These are phyloP conservation scores for Tinospora cordifolia DNA, from an alignment of 164 flowering plant genomes.

Conservation along the genomic window DNA sequence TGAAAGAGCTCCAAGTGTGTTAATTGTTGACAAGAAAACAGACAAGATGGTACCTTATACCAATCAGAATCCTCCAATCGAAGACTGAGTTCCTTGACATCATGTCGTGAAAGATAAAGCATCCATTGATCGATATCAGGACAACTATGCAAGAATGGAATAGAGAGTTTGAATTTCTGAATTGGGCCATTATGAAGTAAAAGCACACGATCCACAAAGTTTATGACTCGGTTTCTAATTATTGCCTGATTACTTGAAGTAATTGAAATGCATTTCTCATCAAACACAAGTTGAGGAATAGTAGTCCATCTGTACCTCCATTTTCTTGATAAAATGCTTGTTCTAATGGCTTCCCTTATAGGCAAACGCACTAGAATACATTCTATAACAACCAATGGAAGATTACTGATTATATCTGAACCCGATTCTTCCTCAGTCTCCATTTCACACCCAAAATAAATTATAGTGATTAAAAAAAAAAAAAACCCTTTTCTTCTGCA, in stretches of 20 bases:
- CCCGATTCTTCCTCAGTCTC: background rate
- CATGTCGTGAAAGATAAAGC: background rate
- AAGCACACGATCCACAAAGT: constrained; percentile 12
- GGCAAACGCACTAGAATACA: constrained; percentile 6
- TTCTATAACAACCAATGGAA: background rate
- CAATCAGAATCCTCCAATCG: background rate
- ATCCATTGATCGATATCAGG: constrained; percentile 13
- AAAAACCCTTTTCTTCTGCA: background rate
- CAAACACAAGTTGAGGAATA: constrained; percentile 11
- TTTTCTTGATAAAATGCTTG: constrained; percentile 2
- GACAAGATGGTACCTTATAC: constrained; percentile 9
- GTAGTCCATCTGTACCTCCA: constrained; percentile 5
- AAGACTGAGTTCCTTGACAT: constrained; percentile 7
- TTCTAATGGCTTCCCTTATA: constrained; percentile 9
- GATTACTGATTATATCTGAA: background rate
- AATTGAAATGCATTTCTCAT: background rate
- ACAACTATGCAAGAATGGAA: background rate
- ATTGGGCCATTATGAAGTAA: constrained; percentile 11
- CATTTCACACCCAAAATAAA: background rate
- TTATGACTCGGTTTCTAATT: background rate
- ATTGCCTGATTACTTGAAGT: constrained; percentile 1
- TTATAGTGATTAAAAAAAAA: background rate
- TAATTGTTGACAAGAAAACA: constrained; percentile 49
- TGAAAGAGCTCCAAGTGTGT: constrained; percentile 45
- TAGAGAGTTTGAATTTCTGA: constrained; percentile 6